Conservation (phyloP, 306 rosid species). For the Lablab purpureus region DNA sequence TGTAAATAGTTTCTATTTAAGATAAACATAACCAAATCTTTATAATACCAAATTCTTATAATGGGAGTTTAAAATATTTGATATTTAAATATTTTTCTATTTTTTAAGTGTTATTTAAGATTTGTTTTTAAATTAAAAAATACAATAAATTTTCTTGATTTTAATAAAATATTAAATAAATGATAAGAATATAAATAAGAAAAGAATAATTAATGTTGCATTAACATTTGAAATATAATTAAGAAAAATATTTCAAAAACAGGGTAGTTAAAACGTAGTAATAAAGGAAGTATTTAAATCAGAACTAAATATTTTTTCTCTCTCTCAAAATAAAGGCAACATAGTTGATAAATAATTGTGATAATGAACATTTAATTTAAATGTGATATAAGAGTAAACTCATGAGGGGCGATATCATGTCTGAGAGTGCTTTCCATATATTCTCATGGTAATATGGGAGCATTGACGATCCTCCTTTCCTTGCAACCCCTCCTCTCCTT, state of each 20-base stretch:
- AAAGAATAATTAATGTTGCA: too few species aligned
- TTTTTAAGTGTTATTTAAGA: too few species aligned
- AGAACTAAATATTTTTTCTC: neutral
- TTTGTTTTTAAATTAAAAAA: too few species aligned
- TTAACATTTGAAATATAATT: too few species aligned
- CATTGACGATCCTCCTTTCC: constrained; percentile 43
- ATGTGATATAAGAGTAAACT: constrained; percentile 41
- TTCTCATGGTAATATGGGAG: constrained; percentile 49
- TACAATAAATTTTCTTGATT: too few species aligned
- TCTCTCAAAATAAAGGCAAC: neutral
- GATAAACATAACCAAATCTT: neutral
- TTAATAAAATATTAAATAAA: too few species aligned
- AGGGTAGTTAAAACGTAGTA: too few species aligned
- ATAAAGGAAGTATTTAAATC: neutral
- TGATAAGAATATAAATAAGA: too few species aligned
- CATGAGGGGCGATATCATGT: neutral
- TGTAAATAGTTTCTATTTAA: neutral
- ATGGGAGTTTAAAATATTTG: neutral
- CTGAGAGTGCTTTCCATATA: constrained; percentile 11
- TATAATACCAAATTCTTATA: neutral
- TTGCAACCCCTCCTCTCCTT: constrained; percentile 43
- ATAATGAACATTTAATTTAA: constrained; percentile 24
- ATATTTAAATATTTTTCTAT: neutral
- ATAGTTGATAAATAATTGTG: neutral
- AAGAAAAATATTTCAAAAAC: too few species aligned